Evolutionary conservation across 345 rosid genomes (phyloP).

Genomic region (Luvunga scandens): DNA sequence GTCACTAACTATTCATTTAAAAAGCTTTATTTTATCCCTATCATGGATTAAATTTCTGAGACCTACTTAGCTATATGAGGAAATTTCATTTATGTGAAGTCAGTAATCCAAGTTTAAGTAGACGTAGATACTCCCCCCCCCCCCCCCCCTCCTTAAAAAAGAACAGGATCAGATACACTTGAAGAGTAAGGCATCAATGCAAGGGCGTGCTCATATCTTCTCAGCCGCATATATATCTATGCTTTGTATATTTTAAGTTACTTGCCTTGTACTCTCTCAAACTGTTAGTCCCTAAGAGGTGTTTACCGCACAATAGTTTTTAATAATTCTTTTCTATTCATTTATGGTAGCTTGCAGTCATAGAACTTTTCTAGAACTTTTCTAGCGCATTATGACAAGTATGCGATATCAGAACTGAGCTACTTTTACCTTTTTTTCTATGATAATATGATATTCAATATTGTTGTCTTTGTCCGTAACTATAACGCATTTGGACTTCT

Average conservation of each 20-base stretch:
- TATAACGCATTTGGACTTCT: constrained; percentile 12
- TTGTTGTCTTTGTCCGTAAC: neutral
- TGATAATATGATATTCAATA: neutral
- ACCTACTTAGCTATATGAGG: no score
- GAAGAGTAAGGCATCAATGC: neutral
- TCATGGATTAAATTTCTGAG: no score
- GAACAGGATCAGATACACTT: neutral
- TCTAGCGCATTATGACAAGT: neutral
- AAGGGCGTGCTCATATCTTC: neutral
- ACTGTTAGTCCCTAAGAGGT: neutral
- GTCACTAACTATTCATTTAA: no score
- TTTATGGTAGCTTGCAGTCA: neutral
- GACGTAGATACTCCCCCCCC: no score
- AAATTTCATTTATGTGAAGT: no score
- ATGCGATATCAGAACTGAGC: neutral
- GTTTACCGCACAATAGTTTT: neutral
- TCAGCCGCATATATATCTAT: neutral
- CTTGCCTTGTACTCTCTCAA: neutral
- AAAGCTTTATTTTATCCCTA: no score
- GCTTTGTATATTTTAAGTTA: neutral
- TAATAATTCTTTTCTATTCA: neutral
- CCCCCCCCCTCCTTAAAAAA: no score
- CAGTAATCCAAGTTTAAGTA: no score
- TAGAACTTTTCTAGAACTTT: neutral
- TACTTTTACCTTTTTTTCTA: neutral